Percentiles rank a stretch among this genome's conserved stretches.
phyloP scores from a whole-genome alignment of 1,284 basidiomycete genomes.

The Puccinia polysora region DNA sequence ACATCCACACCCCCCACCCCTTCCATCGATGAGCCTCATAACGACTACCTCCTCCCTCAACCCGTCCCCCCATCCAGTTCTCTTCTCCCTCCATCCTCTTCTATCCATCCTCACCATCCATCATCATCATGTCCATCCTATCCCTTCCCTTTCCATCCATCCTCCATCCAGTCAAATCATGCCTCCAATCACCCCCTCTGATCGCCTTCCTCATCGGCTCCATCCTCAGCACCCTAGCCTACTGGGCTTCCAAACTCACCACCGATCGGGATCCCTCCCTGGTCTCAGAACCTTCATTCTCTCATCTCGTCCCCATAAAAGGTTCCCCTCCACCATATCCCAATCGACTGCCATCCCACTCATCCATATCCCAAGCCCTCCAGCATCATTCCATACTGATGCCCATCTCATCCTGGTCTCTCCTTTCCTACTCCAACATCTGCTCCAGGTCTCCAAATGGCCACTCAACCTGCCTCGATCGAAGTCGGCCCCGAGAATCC shows the following conservation, averaged over 20 bases:
- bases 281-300: constrained; percentile 11
- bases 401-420: neutral
- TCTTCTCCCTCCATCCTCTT: neutral
- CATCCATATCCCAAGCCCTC: neutral
- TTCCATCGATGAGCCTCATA: too few relatives aligned
- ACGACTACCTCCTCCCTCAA: too few relatives aligned
- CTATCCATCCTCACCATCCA: neutral
- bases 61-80: neutral
- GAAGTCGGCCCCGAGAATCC: constrained; percentile 24
- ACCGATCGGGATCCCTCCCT: constrained; percentile 19
- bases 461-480: constrained; percentile 31
- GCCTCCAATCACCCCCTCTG: constrained; percentile 11
- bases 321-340: constrained; percentile 5
- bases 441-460: constrained; percentile 16
- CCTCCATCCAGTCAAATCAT: constrained; percentile 16
- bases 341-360: neutral
- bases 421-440: neutral
- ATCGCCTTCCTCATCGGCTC: constrained; percentile 11
- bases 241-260: constrained; percentile 23
- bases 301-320: constrained; percentile 19
- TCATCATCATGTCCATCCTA: constrained; percentile 18
- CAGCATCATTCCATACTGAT: neutral
- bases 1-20: too few relatives aligned
- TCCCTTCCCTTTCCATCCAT: too few relatives aligned
- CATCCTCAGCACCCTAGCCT: constrained; percentile 14